Evolutionary conservation across 306 rosid genomes (phyloP), one percentile per base, ranked within the genome.

Genomic region (Pyrus betulifolia): DNA sequence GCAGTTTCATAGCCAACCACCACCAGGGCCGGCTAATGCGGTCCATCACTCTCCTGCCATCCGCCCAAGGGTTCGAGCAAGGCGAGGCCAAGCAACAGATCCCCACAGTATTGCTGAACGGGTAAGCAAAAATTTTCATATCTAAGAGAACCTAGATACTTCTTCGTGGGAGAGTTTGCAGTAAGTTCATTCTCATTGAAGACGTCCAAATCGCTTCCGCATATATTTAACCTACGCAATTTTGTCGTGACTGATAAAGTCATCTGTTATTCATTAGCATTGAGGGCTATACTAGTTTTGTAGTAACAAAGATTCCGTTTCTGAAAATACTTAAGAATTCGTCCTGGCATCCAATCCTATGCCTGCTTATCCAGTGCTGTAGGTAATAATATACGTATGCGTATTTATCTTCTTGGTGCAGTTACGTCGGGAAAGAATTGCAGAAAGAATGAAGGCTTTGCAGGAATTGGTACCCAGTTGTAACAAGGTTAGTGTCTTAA

Each of bases 61-160:
- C 35, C 97, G 97, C 57, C 99, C 99, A 31, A 85, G 98, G 79
- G 93, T 92, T 49, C 88, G 99, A 83, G 99, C 99, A 59, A 87
- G 99, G 80, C 89, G 99, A 74, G 99, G 99, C 38, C 98, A 96
- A 83, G 99, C 99, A 30, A 96, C 99, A 2, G 99, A 96, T 74
- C 99, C 99, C 63, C 99, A 96, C 74, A 96, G 99, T 70, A 96
- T 96, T 54, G 98, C 99, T 35, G 99, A 96, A 79, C 52, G 99
- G 85, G 99, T 96, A 90, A 77, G 58, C 28, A 38, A 70, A 22
- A 28, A 6, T 23, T 12, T 33, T 58, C 19, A 17, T 57, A 65
- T 28, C 45, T 73, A 28, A 64, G 25, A 61, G 30, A 44, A 70
- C 35, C 27, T 19, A 40, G 35, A 84, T 33, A 35, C 65, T n/a